Evolutionary conservation across 2,329 filamentous ascomycete species (phyloP).

Genomic region (Raffaelea ambrosiae): DNA sequence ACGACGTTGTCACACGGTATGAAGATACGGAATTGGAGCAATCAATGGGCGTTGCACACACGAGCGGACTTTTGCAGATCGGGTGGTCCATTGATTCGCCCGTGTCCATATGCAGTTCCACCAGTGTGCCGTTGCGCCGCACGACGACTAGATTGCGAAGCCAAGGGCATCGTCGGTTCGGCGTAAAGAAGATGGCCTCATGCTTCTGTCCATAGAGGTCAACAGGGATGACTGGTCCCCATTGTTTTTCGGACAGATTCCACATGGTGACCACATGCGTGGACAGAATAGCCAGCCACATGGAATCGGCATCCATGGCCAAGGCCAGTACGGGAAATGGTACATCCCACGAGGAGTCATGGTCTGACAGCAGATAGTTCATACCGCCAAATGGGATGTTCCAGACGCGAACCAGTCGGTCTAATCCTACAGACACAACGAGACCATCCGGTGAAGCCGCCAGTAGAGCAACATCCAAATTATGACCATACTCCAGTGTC

Average conservation of each 20-base stretch:
- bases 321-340: conserved; percentile 54
- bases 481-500: conserved; percentile 54
- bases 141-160: conserved; percentile 50
- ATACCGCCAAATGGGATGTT: conserved; percentile 38
- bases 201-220: conserved; percentile 51
- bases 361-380: conserved; percentile 33
- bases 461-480: conserved; percentile 60
- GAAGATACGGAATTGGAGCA: neutral
- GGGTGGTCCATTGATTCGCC: conserved; percentile 31
- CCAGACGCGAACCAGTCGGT: conserved; percentile 61
- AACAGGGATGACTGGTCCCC: conserved; percentile 46
- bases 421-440: conserved; percentile 61
- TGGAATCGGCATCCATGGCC: conserved; percentile 55
- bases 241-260: conserved; percentile 48
- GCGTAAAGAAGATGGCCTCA: conserved; percentile 55
- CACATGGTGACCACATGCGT: conserved; percentile 52
- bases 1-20: conserved; percentile 18
- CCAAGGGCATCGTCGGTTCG: conserved; percentile 22
- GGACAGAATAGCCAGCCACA: conserved; percentile 59
- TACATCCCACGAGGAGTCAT: conserved; percentile 19
- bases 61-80: conserved; percentile 44
- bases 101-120: conserved; percentile 43
- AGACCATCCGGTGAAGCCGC: conserved; percentile 54
- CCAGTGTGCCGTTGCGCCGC: conserved; percentile 54
- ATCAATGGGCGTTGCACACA: conserved; percentile 37